Evolutionary conservation across 352 stramenopile genomes (phyloP).

Genomic region (Globisporangium middletonii): DNA sequence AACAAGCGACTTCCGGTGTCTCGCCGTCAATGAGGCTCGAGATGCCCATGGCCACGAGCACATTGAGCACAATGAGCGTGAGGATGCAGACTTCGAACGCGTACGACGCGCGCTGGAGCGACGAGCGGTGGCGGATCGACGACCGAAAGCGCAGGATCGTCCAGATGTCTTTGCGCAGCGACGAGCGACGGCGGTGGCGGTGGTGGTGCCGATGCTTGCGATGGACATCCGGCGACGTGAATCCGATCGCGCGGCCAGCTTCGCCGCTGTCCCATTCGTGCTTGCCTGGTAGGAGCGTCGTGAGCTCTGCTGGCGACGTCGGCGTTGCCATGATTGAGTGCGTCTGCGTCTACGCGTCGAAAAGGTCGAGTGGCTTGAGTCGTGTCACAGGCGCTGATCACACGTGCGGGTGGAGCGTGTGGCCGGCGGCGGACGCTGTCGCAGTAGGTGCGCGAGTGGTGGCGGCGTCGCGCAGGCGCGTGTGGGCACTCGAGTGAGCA

Average conservation of each 20-base stretch:
- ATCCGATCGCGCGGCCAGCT: conserved; percentile 7
- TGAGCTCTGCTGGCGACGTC: conserved; percentile 10
- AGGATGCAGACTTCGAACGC: conserved; percentile 59
- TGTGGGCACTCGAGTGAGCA: too few relatives aligned
- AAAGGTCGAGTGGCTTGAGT: too few relatives aligned
- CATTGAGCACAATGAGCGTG: conserved; percentile 72
- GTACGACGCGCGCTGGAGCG: conserved; percentile 63
- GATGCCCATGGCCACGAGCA: conserved; percentile 66
- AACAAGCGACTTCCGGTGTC: conserved; percentile 7
- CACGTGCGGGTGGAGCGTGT: too few relatives aligned
- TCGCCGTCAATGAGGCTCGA: conserved; percentile 25
- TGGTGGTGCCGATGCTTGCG: neutral
- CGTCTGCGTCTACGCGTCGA: too few relatives aligned
- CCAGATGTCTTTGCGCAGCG: conserved; percentile 58
- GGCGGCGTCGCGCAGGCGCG: too few relatives aligned
- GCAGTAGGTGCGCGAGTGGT: too few relatives aligned
- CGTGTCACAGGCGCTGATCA: too few relatives aligned
- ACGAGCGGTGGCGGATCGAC: conserved; percentile 49
- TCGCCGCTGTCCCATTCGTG: conserved; percentile 26
- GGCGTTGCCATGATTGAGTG: too few relatives aligned
- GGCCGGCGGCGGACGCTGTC: too few relatives aligned
- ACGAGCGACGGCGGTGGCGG: conserved; percentile 3
- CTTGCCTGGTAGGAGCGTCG: conserved; percentile 21
- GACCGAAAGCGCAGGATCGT: conserved; percentile 71
- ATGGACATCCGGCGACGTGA: conserved; percentile 2